A percentile compares a stretch with the other conserved stretches of the same genome.
phyloP scores from a whole-genome alignment of 352 stramenopile species.

The Pythium insidiosum region DNA sequence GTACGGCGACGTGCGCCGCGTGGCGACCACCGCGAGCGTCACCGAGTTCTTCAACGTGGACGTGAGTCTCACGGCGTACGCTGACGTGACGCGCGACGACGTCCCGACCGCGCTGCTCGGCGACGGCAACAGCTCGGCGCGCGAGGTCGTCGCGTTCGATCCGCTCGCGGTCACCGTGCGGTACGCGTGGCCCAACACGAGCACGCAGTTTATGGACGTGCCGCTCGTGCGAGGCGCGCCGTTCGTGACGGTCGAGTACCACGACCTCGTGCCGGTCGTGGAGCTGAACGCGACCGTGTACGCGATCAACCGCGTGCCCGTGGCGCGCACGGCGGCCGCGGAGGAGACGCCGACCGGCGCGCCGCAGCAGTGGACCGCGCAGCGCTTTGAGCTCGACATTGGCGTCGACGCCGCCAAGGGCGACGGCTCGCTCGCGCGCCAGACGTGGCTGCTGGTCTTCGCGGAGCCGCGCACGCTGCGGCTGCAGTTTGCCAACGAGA shows the following conservation, averaged over 20 bases:
- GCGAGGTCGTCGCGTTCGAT: conserved; percentile 63
- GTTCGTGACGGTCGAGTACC: conserved; percentile 80
- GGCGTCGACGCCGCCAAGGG: conserved; percentile 47
- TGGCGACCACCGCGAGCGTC: conserved; percentile 45
- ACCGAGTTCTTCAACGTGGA: conserved; percentile 82
- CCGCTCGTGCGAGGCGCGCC: conserved; percentile 58
- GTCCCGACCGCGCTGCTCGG: conserved; percentile 26
- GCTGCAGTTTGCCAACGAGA: conserved; percentile 58
- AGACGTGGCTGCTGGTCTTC: conserved; percentile 79
- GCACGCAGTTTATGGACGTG: conserved; percentile 20
- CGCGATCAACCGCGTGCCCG: conserved; percentile 36
- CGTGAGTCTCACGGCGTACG: conserved; percentile 57
- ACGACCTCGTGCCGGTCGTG: conserved; percentile 51
- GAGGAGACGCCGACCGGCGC: conserved; percentile 10
- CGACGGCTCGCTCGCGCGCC: conserved; percentile 12
- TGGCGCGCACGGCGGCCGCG: conserved; percentile 24
- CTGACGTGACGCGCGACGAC: conserved; percentile 1
- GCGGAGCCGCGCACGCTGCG: conserved; percentile 47
- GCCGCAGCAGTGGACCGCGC: conserved; percentile 39
- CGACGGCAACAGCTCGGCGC: conserved; percentile 54
- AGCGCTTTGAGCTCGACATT: conserved; percentile 63
- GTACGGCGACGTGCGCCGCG: conserved; percentile 72
- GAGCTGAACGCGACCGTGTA: conserved; percentile 60
- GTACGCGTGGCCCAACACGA: conserved; percentile 38
- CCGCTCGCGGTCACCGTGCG: conserved; percentile 53